Evolutionary conservation across 192 early-diverging fungal species (phyloP).

Genomic region (Kickxella alabastrina): DNA sequence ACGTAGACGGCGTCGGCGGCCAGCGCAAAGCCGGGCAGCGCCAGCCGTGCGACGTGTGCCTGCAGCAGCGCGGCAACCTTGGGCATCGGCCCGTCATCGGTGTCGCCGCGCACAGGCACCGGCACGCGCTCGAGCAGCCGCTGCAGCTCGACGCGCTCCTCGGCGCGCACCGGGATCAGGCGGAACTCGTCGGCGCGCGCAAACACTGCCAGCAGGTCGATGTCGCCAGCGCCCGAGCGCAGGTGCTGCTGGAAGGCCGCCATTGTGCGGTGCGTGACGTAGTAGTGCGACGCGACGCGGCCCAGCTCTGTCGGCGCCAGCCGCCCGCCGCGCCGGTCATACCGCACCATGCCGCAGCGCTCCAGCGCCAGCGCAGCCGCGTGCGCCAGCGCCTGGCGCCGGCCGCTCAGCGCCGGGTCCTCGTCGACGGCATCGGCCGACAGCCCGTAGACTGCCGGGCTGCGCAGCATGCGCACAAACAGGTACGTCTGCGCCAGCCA

Average conservation of each 20-base stretch:
- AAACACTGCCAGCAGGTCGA: conserved; percentile 88
- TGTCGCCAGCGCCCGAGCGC: conserved; percentile 83
- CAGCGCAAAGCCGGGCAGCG: conserved; percentile 89
- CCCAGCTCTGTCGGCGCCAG: conserved; percentile 90
- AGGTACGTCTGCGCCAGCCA: conserved; percentile 99
- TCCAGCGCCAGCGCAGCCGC: conserved; percentile 82
- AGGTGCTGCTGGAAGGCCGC: conserved; percentile 90
- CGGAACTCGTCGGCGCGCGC: conserved; percentile 90
- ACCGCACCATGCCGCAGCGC: conserved; percentile 90
- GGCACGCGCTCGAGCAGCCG: conserved; percentile 91
- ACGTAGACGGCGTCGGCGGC: conserved; percentile 99
- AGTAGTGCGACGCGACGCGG: conserved; percentile 95
- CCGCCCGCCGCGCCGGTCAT: conserved; percentile 86
- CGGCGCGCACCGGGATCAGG: conserved; percentile 88
- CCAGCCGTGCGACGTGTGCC: conserved; percentile 91
- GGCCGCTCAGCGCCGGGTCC: conserved; percentile 74
- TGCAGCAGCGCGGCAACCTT: conserved; percentile 95
- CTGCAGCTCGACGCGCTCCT: conserved; percentile 87
- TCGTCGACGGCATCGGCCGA: conserved; percentile 52
- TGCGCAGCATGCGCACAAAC: conserved; percentile 94
- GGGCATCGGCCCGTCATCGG: conserved; percentile 85
- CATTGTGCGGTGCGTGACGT: conserved; percentile 90
- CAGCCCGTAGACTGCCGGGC: conserved; percentile 83
- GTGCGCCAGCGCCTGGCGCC: conserved; percentile 87
- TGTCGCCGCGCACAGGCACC: conserved; percentile 88